Evolutionary conservation across 768 basidiomycete genomes (phyloP), one percentile per base, ranked within the genome.

Genomic region (Collybia mongolica): DNA sequence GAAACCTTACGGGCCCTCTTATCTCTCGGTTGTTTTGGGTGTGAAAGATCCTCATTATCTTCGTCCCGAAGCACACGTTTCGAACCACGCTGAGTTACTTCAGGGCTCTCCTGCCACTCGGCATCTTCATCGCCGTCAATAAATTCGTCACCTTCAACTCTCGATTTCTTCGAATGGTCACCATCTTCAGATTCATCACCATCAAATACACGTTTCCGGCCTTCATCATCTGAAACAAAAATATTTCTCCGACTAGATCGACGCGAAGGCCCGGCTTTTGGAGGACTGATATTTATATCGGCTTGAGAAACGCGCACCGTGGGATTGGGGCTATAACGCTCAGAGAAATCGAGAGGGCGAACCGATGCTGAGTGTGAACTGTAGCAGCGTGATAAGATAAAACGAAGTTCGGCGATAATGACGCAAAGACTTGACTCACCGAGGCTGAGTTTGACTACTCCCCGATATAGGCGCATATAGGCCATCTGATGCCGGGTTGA

Each of bases 1-100:
- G 78, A 80, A 44, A 79, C 71, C 62, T 84, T 80, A n/a, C 78
- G 73, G 18, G 77, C 74, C 26, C 81, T 72, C 62, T 82, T 83
- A 49, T 80, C 83, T 38, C 74, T 72, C 8, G 67, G 64, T 20
- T 65, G 71, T 26, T 69, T 64, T 24, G 64, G 64, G 11, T 54
- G 59, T 8, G 65, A 54, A 35, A 63, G 54, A 37, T 75, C 74
- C n/a, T 71, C 65, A 19, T 67, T 66, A 18, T 81, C 78, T 26
- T 75, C 73, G 20, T 70, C 69, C 23, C 70, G 75, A 32, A 78
- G 64, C 39, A 67, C 71, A 45, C 83, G 76, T 62, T 82, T 83
- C 39, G 75, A 72, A 8, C 75, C 77, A 49, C 81, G 77, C 51
- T 65, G 71, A 20, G 60, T 61, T 14, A 57, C 43, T 17, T 51